Base-by-base conservation (phyloP, 805 yeast genomes). In the Starmera caribaea region DNA sequence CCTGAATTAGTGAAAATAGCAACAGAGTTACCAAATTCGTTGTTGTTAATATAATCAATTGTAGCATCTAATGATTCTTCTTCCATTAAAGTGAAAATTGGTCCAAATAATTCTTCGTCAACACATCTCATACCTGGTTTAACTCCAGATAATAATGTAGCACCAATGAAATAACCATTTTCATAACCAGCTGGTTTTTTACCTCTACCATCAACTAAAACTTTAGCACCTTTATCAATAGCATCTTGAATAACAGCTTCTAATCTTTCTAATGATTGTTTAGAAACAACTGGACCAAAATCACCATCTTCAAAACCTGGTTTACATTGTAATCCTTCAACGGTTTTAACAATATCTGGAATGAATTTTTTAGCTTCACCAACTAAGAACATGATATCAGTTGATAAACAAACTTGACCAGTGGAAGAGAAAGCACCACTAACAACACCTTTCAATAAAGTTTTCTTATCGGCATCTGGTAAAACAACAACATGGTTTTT, bases 391-490 rank as follows among this genome's bases (percentile, higher is more conserved):
- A 82, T 66, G 30, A 79, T 83, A 16, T 83, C 78, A 39, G 82
- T 76, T 10, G 86, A 84, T 83, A 81, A 77, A 63, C 90, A 81
- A 56, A 88, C 75, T 68, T 81, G 90, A 45, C 89, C 90, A 15
- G 89, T 88, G 38, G 89, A 88, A 28, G 89, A 87, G 59, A 81
- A 81, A 17, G 87, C 84, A 39, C 89, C 87, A 37, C 86, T 82
- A 42, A 69, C 77, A 36, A 81, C 63, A 40, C 83, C 79, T 54
- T 75, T 77, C 49, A 81, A 63, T 37, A 83, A 73, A 45, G 74
- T 75, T 45, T 64, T 60, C 58, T 76, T 74, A 61, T 79, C 74
- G 36, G 87, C 86, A 51, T 81, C 89, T 14, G 88, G 86, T 45
- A 79, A 64, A 14, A 81, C 75, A 40, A 82, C 71, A 53, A 81